Conservation (phyloP, 108 stramenopile genomes). For the Cyclotella distinguenda region DNA sequence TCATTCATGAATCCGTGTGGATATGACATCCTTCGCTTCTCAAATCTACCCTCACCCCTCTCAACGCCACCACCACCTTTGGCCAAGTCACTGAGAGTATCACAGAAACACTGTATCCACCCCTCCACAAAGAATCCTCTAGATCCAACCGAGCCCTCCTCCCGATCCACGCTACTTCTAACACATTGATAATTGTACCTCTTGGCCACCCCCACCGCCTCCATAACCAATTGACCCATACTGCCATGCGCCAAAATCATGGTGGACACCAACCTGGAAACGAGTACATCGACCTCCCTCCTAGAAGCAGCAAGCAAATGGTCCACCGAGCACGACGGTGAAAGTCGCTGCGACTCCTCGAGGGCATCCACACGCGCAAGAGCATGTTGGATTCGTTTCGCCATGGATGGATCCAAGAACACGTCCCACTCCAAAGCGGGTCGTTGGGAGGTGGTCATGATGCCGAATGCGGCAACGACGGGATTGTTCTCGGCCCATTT, state of each 20-base stretch:
- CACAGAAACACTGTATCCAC: constrained; percentile 46
- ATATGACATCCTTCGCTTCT: no score
- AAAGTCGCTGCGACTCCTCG: no score
- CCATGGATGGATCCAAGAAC: constrained; percentile 55
- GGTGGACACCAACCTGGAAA: constrained; percentile 36
- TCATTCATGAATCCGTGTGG: no score
- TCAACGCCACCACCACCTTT: constrained; percentile 7
- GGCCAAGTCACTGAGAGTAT: constrained; percentile 30
- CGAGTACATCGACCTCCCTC: constrained; percentile 50
- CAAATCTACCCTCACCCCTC: no score
- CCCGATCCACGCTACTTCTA: constrained; percentile 26
- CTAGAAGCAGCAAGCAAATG: constrained; percentile 41
- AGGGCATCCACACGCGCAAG: constrained; percentile 17
- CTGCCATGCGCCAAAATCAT: constrained; percentile 58
- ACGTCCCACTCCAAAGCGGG: constrained; percentile 53
- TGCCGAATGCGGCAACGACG: constrained; percentile 58
- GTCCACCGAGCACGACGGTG: no score
- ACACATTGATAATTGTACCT: constrained; percentile 51
- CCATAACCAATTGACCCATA: constrained; percentile 52
- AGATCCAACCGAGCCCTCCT: constrained; percentile 15
- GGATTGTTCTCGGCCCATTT: constrained; percentile 77
- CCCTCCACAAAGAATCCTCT: constrained; percentile 50
- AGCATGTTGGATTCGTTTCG: constrained; percentile 32
- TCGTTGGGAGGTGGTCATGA: no score
- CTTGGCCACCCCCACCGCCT: constrained; percentile 47